Conservation (phyloP, 768 basidiomycete species). For the Hericium alpestre region DNA sequence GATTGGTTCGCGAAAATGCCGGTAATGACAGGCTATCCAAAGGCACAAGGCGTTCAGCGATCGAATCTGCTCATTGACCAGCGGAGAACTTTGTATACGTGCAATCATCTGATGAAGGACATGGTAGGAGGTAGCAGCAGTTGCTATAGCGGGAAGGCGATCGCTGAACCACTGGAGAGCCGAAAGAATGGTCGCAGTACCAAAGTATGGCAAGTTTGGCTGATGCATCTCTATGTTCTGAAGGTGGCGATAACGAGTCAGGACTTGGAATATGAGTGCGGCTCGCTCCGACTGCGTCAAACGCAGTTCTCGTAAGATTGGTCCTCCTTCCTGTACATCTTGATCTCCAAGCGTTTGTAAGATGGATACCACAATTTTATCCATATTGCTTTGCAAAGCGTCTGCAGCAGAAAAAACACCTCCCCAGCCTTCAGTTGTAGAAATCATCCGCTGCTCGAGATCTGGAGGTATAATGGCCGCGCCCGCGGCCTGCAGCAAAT, state of each 20-base stretch:
- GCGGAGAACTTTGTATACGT: slow-evolving; percentile 49
- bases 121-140: slow-evolving; percentile 62
- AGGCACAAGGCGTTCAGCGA: slow-evolving; percentile 63
- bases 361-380: slow-evolving; percentile 47
- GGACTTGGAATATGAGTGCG: slow-evolving; percentile 33
- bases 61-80: slow-evolving; percentile 79
- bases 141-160: slow-evolving; percentile 30
- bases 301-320: slow-evolving; percentile 38
- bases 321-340: slow-evolving; percentile 42
- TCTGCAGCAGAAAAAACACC: slow-evolving; percentile 25
- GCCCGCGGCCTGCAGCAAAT: slow-evolving; percentile 14
- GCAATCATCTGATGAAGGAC: slow-evolving; percentile 65
- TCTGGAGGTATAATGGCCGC: slow-evolving; percentile 15
- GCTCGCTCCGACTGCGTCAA: slow-evolving; percentile 26
- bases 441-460: slow-evolving; percentile 27
- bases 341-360: slow-evolving; percentile 60
- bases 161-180: slow-evolving; percentile 52
- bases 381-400: slow-evolving; percentile 34
- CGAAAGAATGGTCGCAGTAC: slow-evolving; percentile 36
- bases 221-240: slow-evolving; percentile 43
- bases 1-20: slow-evolving; percentile 44
- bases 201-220: slow-evolving; percentile 57
- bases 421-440: slow-evolving; percentile 21
- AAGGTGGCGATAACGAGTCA: slow-evolving; percentile 42
- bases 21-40: slow-evolving; percentile 53